Base-by-base conservation (phyloP, 257 asterid species). In the Solanum peruvianum region DNA sequence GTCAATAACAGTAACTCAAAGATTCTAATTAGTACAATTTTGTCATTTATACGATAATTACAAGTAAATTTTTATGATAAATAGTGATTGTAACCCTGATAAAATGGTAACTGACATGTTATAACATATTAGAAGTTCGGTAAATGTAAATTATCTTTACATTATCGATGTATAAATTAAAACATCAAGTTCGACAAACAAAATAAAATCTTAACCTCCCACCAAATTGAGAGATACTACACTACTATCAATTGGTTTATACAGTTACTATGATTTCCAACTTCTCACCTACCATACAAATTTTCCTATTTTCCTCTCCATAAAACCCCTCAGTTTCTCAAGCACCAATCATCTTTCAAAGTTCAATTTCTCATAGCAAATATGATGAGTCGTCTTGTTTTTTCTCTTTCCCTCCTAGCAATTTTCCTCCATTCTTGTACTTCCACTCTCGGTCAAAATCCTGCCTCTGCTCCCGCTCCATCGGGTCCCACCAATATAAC, bases 401-500 rank as follows among this genome's bases (percentile, higher is more conserved):
- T 89, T 75, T 86, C 89, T 49, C 49, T 87, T 8, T 78, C 89
- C 18, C 18, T 86, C 45, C 5, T 89, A 85, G 77, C 87, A 41
- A 60, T 91, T 52, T 83, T 91, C 31, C 88, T 93, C 86, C 83
- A 86, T 76, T 91, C 87, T 20, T 91, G 89, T 88, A 67, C 92
- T 77, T 35, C 83, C n/a, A 91, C 87, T 87, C 35, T 88, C 21
- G 93, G 95, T 47, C 98, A 95, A 87, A 67, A 85, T 2, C 89
- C 92, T 33, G 45, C 96, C 60, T 91, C 93, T 4, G 92, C 92
- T 6, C 98, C 98, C 0, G 91, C 87, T 0, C 98, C 98, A 2
- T 2, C 98, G 1, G 98, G 98, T 15, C 98, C 98, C 2, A 91
- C 98, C 88, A 96, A 96, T 94, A 85, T 96, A 20, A 93, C 98